Conservation (phyloP, 2,329 filamentous ascomycete genomes). For the Plenodomus lindquistii region DNA sequence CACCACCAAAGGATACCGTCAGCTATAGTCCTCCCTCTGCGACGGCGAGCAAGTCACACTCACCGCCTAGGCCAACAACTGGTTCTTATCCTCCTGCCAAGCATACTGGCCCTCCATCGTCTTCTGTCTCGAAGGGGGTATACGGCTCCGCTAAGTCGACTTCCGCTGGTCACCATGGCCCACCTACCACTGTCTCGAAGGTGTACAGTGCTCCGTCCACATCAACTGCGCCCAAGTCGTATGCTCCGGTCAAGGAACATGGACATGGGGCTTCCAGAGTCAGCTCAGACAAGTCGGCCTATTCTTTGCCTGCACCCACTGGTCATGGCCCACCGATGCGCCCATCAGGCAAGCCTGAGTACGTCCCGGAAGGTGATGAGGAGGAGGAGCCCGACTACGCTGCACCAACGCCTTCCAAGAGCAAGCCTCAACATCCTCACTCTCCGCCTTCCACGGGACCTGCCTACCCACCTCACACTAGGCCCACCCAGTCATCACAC, state of each 20-base stretch:
- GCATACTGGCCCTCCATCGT: background rate
- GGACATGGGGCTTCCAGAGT: background rate
- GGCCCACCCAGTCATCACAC: background rate
- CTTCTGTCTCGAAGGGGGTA: background rate
- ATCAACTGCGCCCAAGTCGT: background rate
- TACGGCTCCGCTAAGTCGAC: slow-evolving; percentile 1
- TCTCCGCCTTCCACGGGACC: background rate
- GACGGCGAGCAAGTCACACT: background rate
- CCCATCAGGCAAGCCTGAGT: background rate
- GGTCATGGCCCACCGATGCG: background rate
- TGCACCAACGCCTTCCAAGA: background rate
- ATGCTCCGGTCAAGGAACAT: background rate
- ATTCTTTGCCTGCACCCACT: background rate
- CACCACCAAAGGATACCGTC: background rate
- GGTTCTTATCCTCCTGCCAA: background rate
- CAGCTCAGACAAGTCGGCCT: background rate
- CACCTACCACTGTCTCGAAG: background rate
- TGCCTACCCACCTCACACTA: background rate
- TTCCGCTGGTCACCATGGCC: background rate
- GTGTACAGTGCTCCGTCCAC: background rate
- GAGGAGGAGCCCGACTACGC: background rate
- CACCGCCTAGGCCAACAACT: background rate
- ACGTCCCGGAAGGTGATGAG: background rate
- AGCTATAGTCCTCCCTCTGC: background rate
- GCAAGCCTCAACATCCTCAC: background rate